A percentile compares a stretch with the other conserved stretches of the same genome.
Evolutionary conservation across 768 basidiomycete genomes (phyloP).

Genomic region (Hydnomerulius pinastri): DNA sequence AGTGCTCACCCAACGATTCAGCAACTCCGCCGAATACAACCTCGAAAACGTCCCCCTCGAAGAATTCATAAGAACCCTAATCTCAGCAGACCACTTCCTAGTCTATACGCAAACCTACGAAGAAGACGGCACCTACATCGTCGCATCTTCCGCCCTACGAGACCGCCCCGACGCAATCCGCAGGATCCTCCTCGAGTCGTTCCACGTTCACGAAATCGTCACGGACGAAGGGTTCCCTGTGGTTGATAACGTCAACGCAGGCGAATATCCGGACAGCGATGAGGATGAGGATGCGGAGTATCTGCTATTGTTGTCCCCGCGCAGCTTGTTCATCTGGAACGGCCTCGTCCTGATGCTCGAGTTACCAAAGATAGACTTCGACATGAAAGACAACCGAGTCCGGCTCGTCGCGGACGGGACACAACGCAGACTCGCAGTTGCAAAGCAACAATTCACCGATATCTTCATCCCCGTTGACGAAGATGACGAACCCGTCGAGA

Average conservation of each 20-base stretch:
- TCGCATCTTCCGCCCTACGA: conserved; percentile 77
- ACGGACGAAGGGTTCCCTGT: conserved; percentile 53
- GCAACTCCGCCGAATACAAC: conserved; percentile 90
- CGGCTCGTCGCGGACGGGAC: conserved; percentile 91
- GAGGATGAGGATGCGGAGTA: conserved; percentile 68
- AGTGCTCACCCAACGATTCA: conserved; percentile 81
- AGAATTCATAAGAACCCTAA: conserved; percentile 75
- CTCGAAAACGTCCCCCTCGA: conserved; percentile 75
- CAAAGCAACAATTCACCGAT: conserved; percentile 77
- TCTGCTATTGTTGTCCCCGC: conserved; percentile 83
- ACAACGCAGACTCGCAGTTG: conserved; percentile 66
- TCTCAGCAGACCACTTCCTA: conserved; percentile 87
- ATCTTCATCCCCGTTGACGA: conserved; percentile 64
- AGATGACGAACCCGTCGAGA: conserved; percentile 53
- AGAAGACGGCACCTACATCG: conserved; percentile 88
- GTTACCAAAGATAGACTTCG: conserved; percentile 76
- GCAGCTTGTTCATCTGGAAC: conserved; percentile 87
- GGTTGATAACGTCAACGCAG: conserved; percentile 35
- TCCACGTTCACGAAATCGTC: conserved; percentile 68
- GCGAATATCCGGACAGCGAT: conserved; percentile 47
- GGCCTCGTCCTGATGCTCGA: conserved; percentile 81
- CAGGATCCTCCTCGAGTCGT: conserved; percentile 82
- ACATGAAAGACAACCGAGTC: conserved; percentile 85
- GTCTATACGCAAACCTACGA: conserved; percentile 89
- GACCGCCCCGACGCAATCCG: conserved; percentile 77